These are phyloP conservation scores for Pyrrhoderma lamaoense DNA, from an alignment of 1,284 basidiomycete species.

Conservation along the genomic window DNA sequence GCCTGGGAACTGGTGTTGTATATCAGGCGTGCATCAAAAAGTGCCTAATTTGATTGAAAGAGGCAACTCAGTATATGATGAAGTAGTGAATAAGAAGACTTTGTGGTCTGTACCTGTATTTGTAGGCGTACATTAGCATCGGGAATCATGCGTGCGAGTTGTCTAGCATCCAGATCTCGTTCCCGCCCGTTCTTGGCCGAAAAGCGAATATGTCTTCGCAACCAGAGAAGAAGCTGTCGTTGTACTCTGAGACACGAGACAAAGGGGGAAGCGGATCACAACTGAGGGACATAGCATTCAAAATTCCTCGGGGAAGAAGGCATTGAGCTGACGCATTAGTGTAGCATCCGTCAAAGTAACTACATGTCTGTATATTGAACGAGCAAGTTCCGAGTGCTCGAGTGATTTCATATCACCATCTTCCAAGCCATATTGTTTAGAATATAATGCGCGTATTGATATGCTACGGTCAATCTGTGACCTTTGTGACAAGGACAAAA, in stretches of 20 bases:
- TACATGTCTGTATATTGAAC: slow-evolving; percentile 67
- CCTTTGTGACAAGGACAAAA: slow-evolving; percentile 29
- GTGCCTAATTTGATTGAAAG: slow-evolving; percentile 34
- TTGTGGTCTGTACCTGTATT: slow-evolving; percentile 40
- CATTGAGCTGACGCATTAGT: slow-evolving; percentile 50
- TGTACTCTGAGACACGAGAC: slow-evolving; percentile 52
- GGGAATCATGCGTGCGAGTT: slow-evolving; percentile 49
- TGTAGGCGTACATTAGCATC: slow-evolving; percentile 49
- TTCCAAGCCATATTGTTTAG: slow-evolving; percentile 32
- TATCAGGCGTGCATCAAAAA: slow-evolving; percentile 44
- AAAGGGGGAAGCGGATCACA: slow-evolving; percentile 79
- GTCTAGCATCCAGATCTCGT: slow-evolving; percentile 39
- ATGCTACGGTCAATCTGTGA: slow-evolving; percentile 27
- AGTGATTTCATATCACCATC: slow-evolving; percentile 20
- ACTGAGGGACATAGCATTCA: slow-evolving; percentile 49
- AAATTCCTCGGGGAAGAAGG: slow-evolving; percentile 55
- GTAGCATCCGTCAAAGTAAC: slow-evolving; percentile 56
- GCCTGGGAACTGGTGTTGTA: slow-evolving; percentile 52
- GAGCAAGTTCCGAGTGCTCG: slow-evolving; percentile 29
- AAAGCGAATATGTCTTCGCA: slow-evolving; percentile 44
- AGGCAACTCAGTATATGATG: neutral
- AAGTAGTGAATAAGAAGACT: slow-evolving; percentile 11
- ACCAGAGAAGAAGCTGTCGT: slow-evolving; percentile 63
- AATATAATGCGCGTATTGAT: slow-evolving; percentile 32
- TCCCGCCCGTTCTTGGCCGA: slow-evolving; percentile 32